Evolutionary conservation across 371 early-diverging fungal genomes (phyloP).

Genomic region (Lichtheimia ramosa): DNA sequence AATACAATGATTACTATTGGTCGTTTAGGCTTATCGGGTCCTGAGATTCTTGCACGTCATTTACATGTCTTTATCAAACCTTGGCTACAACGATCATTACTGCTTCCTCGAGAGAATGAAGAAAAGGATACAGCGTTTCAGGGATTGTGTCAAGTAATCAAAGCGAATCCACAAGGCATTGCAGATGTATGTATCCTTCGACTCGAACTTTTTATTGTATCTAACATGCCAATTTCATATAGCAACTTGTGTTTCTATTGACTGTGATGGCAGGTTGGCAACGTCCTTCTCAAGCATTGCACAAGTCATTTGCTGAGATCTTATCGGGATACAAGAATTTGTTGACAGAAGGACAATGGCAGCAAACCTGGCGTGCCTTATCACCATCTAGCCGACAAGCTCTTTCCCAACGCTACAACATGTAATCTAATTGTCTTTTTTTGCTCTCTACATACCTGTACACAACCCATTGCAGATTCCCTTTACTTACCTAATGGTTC

Average conservation of each 20-base stretch:
- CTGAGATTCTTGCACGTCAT: conserved; percentile 68
- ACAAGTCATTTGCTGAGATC: conserved; percentile 63
- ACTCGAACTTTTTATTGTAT: not conserved
- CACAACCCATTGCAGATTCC: too few species aligned
- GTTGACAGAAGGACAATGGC: conserved; percentile 63
- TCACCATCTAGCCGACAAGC: conserved; percentile 8
- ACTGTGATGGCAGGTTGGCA: conserved; percentile 72
- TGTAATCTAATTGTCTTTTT: conserved; percentile 4
- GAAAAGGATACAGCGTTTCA: conserved; percentile 93
- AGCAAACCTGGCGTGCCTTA: conserved; percentile 40
- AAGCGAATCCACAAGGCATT: conserved; percentile 78
- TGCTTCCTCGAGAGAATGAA: conserved; percentile 72
- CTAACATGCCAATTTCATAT: conserved; percentile 9
- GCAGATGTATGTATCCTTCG: conserved; percentile 30
- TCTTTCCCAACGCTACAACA: conserved; percentile 7
- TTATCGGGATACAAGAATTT: conserved; percentile 66
- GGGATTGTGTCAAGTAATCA: conserved; percentile 84
- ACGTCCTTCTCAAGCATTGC: conserved; percentile 58
- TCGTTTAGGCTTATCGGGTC: conserved; percentile 79
- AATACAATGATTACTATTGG: conserved; percentile 93
- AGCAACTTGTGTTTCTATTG: conserved; percentile 68
- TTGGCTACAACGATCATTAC: conserved; percentile 68
- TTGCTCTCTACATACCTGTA: too few species aligned
- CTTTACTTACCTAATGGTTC: too few species aligned
- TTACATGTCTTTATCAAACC: conserved; percentile 66